phyloP scores from a whole-genome alignment of 2,329 filamentous ascomycete genomes.

The Bimuria novae-zelandiae region DNA sequence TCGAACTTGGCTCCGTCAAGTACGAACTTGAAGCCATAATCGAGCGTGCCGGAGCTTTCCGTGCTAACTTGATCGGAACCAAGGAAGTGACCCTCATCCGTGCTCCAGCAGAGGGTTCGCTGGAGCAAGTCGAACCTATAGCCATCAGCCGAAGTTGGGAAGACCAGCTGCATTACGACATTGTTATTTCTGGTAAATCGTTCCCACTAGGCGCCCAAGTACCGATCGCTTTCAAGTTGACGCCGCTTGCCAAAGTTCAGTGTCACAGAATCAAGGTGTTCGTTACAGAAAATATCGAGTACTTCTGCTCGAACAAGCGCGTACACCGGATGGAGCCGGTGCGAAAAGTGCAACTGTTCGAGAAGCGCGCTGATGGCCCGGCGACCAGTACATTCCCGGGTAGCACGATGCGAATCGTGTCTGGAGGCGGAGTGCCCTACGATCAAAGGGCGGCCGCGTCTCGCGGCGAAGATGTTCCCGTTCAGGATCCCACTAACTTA shows the following conservation, averaged over 20 bases:
- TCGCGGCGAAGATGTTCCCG: conserved; percentile 59
- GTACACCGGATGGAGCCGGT: conserved; percentile 84
- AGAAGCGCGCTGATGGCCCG: conserved; percentile 81
- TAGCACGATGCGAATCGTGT: conserved; percentile 75
- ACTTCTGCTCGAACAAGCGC: conserved; percentile 83
- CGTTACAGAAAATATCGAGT: conserved; percentile 87
- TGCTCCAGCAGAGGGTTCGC: conserved; percentile 81
- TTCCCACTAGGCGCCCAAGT: conserved; percentile 88
- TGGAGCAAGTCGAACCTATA: conserved; percentile 91
- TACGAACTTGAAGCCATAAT: conserved; percentile 87
- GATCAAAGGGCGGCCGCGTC: conserved; percentile 62
- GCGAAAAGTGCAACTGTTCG: conserved; percentile 82
- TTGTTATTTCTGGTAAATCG: conserved; percentile 93
- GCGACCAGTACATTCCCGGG: conserved; percentile 73
- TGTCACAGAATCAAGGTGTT: conserved; percentile 91
- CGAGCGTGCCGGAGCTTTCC: conserved; percentile 86
- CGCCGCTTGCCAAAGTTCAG: conserved; percentile 88
- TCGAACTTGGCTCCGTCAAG: conserved; percentile 83
- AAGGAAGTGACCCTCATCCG: conserved; percentile 85
- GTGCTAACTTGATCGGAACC: conserved; percentile 79
- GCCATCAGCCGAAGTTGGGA: conserved; percentile 94
- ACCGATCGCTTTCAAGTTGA: conserved; percentile 92
- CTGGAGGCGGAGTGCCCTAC: conserved; percentile 79
- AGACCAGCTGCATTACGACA: conserved; percentile 93
- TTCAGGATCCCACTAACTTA: conserved; percentile 67